Conservation (phyloP, 768 basidiomycete species). For the Lentinula raphanica region DNA sequence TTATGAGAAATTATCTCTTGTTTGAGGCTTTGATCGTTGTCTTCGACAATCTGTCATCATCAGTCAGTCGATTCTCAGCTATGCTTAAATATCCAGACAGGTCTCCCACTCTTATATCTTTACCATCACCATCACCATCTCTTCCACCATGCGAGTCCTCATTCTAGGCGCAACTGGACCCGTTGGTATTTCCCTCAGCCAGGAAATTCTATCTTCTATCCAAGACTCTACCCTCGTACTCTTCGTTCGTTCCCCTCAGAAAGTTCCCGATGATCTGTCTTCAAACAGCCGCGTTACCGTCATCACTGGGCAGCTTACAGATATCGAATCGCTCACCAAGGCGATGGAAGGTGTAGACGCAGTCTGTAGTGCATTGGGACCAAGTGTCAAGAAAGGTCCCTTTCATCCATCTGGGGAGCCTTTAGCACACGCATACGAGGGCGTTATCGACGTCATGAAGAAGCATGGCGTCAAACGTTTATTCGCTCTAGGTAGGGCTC, state of each 20-base stretch:
- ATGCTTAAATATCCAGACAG: background rate
- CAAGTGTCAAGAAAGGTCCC: constrained; percentile 29
- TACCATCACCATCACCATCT: constrained; percentile 1
- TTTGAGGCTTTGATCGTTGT: background rate
- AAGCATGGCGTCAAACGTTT: constrained; percentile 48
- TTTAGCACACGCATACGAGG: constrained; percentile 53
- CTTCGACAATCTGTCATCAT: background rate
- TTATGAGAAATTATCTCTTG: background rate
- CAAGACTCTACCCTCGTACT: constrained; percentile 42
- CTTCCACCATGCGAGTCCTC: constrained; percentile 44
- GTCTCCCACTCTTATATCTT: background rate
- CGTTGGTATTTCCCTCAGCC: constrained; percentile 50
- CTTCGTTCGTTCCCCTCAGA: constrained; percentile 61
- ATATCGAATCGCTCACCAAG: constrained; percentile 40
- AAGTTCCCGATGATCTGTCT: constrained; percentile 48
- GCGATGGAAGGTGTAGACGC: constrained; percentile 56
- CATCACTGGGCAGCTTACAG: constrained; percentile 51
- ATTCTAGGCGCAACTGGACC: constrained; percentile 71
- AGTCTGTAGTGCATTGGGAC: constrained; percentile 66
- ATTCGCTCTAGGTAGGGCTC: constrained; percentile 39
- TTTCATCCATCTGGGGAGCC: constrained; percentile 48
- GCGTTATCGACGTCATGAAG: constrained; percentile 54
- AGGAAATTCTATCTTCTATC: constrained; percentile 43
- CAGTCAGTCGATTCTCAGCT: background rate
- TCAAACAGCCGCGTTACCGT: constrained; percentile 41